Evolutionary conservation across 1,139 yeast species (phyloP), one percentile per base, ranked within the genome.

Genomic region (Barnettozyma hawaiiensis): DNA sequence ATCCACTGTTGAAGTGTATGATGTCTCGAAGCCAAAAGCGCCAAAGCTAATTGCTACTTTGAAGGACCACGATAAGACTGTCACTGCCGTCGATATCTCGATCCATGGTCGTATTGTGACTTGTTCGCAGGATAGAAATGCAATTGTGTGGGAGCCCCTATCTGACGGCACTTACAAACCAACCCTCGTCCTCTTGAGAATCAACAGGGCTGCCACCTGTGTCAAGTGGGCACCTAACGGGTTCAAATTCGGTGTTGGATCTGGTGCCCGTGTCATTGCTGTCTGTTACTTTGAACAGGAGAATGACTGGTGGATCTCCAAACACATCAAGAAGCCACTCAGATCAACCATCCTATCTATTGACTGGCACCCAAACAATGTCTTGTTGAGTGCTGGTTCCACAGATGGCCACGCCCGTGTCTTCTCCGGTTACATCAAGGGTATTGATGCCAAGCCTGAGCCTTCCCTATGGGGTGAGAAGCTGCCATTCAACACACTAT

Each of bases 271-370:
- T 45, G 82, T 86, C 49, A 83, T 94, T 63, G 96, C 98, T 15
- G 85, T 94, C 40, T 94, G 98, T 68, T 92, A 90, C 67, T 92
- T 85, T 63, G 98, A 94, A 64, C 85, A 75, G 50, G 97, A 90
- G 58, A 92, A 92, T 63, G 96, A 94, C 62, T 94, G 99, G 99
- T 94, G 99, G 99, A 90, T 92, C 41, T 87, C 97, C 18, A 92
- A 90, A 66, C 98, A 92, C 67, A 78, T 94, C 66, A 89, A 89
- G 71, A 87, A 86, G 65, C 97, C 97, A 15, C 73, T 90, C 55
- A 83, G 85, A 61, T 85, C 96, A 10, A 87, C 97, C 34, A 76
- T 92, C 53, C 75, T 92, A 52, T 75, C 85, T 35, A 73, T 92
- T 42, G 84, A 83, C 48, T 94, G 99, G 99, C 98, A 94, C 62